Percentiles rank a stretch among this genome's conserved stretches.
Evolutionary conservation across 106 monocot genomes (phyloP).

Genomic region (Acorus gramineus): DNA sequence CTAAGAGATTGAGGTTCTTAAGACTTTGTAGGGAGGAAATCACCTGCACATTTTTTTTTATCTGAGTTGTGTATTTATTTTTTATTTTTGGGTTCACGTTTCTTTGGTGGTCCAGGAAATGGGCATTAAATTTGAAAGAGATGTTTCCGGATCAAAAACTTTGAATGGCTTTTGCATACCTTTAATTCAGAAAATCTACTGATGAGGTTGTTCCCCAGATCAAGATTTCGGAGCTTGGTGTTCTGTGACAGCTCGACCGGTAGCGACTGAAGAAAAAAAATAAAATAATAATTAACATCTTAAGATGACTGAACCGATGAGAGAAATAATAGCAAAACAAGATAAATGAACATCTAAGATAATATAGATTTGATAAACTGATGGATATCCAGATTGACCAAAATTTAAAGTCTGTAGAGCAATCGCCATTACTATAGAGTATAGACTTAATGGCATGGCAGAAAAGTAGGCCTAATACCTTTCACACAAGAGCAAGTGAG

Average conservation of each 20-base stretch:
- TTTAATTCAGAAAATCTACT: slow-evolving; percentile 60
- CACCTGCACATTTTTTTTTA: slow-evolving; percentile 26
- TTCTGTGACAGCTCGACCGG: slow-evolving; percentile 51
- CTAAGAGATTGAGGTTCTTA: slow-evolving; percentile 77
- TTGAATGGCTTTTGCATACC: slow-evolving; percentile 15
- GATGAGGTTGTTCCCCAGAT: slow-evolving; percentile 82
- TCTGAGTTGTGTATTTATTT: too few relatives aligned
- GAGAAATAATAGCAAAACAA: not conserved
- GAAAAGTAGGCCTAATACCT: too few relatives aligned
- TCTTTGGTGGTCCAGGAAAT: too few relatives aligned
- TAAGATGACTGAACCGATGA: not conserved
- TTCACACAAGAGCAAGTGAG: too few relatives aligned
- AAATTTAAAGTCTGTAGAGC: too few relatives aligned
- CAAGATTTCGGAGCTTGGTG: slow-evolving; percentile 49
- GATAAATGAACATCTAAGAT: not conserved
- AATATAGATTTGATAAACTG: too few relatives aligned
- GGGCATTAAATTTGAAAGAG: too few relatives aligned
- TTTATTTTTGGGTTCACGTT: too few relatives aligned
- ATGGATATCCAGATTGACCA: too few relatives aligned
- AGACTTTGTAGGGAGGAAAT: slow-evolving; percentile 53
- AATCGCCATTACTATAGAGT: too few relatives aligned
- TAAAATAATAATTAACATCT: not conserved
- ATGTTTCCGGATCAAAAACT: too few relatives aligned
- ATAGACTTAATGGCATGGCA: too few relatives aligned
- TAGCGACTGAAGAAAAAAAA: slow-evolving; percentile 31